Evolutionary conservation across 2,329 filamentous ascomycete genomes (phyloP).

Genomic region (Trichoderma sp.): DNA sequence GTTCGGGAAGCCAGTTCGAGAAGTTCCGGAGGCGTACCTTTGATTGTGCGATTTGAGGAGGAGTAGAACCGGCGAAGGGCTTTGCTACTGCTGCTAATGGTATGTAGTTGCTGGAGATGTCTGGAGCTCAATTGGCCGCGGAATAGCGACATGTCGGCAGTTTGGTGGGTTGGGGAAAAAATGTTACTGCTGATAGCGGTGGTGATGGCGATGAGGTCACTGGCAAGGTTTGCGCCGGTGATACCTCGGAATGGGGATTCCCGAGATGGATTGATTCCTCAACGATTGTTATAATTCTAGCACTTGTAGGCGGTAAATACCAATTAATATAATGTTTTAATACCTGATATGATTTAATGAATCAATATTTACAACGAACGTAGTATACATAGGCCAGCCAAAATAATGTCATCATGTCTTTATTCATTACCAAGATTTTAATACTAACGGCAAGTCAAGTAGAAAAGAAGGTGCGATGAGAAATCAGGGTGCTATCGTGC

Average conservation of each 20-base stretch:
- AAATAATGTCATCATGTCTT: conserved; percentile 16
- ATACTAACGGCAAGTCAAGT: conserved; percentile 13
- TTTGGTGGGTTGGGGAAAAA: neutral
- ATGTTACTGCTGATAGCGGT: neutral
- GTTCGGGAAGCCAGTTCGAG: neutral
- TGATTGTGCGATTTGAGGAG: conserved; percentile 28
- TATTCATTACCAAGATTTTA: conserved; percentile 15
- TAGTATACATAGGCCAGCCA: neutral
- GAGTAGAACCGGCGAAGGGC: conserved; percentile 27
- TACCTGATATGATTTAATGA: neutral
- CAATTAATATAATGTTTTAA: too few relatives aligned
- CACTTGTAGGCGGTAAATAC: neutral
- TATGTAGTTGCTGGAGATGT: neutral
- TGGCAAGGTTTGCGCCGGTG: conserved; percentile 25
- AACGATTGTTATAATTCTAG: neutral
- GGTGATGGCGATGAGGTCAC: conserved; percentile 17
- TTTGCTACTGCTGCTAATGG: neutral
- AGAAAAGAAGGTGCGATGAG: conserved; percentile 13
- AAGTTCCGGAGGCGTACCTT: conserved; percentile 25
- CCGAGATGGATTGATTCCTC: neutral
- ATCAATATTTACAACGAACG: neutral
- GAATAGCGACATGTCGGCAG: neutral
- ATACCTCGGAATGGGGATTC: conserved; percentile 25
- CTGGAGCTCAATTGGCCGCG: neutral
- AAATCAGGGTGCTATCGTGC: conserved; percentile 14